Conservation (phyloP, 2,329 filamentous ascomycete genomes). For the Xylariales sp. region DNA sequence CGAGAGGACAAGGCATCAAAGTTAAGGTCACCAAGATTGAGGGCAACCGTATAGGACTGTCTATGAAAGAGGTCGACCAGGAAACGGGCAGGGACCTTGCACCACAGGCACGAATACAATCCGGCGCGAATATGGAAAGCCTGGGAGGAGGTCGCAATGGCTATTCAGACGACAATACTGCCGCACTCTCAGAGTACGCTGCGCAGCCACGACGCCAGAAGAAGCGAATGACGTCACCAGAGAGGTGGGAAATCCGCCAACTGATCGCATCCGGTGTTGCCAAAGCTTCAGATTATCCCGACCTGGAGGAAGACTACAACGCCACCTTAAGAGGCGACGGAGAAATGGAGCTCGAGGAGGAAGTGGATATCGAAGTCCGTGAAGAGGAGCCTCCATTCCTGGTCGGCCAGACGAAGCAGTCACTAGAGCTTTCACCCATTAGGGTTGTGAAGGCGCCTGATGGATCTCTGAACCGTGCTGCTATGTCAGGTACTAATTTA, state of each 20-base stretch:
- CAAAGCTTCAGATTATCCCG: constrained; percentile 89
- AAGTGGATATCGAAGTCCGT: constrained; percentile 92
- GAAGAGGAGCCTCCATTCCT: constrained; percentile 97
- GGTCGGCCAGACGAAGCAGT: constrained; percentile 93
- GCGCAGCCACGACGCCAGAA: constrained; percentile 58
- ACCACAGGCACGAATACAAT: constrained; percentile 72
- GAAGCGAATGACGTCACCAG: constrained; percentile 93
- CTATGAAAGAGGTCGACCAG: constrained; percentile 97
- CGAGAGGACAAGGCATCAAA: constrained; percentile 77
- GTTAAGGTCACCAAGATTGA: constrained; percentile 91
- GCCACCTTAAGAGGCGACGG: constrained; percentile 81
- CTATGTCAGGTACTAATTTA: constrained; percentile 84
- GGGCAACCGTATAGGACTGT: constrained; percentile 74
- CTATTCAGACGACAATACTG: constrained; percentile 43
- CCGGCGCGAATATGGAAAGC: constrained; percentile 84
- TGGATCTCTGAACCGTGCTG: constrained; percentile 94
- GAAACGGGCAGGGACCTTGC: constrained; percentile 77
- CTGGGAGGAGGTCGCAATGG: constrained; percentile 60
- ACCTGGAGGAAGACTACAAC: constrained; percentile 90
- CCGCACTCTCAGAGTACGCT: constrained; percentile 59
- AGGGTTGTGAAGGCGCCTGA: constrained; percentile 96
- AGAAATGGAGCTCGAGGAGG: constrained; percentile 88
- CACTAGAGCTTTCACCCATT: constrained; percentile 89
- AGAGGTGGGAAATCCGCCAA: constrained; percentile 96
- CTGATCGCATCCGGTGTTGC: constrained; percentile 92